Evolutionary conservation across 495 filamentous ascomycete genomes (phyloP), one percentile per base, ranked within the genome.

Genomic region (Penicillium turbatum): DNA sequence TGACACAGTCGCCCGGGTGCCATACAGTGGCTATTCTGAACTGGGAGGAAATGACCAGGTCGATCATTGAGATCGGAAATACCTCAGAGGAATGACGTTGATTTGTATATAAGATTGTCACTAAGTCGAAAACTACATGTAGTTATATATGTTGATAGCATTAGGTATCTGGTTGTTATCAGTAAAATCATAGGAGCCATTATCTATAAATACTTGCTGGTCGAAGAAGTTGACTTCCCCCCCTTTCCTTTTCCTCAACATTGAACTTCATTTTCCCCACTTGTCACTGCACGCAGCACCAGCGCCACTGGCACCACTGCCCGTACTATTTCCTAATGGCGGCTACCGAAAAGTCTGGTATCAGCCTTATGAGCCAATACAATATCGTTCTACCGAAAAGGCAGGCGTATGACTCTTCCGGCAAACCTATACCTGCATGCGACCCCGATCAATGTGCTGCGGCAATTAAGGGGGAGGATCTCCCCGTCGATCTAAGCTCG

Each of bases 311-410:
- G 45, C 38, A 40, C 16, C 38, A 40, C 38, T 34, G 11, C 11
- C 32, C 38, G 38, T 55, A 38, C 19, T 46, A 51, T 51, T 56
- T 51, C 46, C 47, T 46, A 40, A 56, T 56, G 54, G 46, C 54
- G 40, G 54, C 54, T 56, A 51, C 46, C 47, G n/a, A n/a, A n/a
- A n/a, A n/a, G n/a, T 46, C 54, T 38, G 54, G 54, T 46, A 51
- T 40, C 17, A 40, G 54, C 47, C 54, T 56, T 51, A 56, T 56
- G 47, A 51, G 39, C 54, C 54, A 56, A 51, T 56, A 56, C 48
- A 39, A 38, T 51, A 56, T 56, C 40, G 54, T 56, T 56, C 19
- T 56, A 56, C 54, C 54, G 54, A 56, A 56, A 51, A 51, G 41
- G 41, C 54, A 56, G 47, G 47, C 32, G 26, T 26, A 2, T 46